These are phyloP conservation scores for Neocallimastix lanati DNA, from an alignment of 192 early-diverging fungal species.

Conservation along the genomic window DNA sequence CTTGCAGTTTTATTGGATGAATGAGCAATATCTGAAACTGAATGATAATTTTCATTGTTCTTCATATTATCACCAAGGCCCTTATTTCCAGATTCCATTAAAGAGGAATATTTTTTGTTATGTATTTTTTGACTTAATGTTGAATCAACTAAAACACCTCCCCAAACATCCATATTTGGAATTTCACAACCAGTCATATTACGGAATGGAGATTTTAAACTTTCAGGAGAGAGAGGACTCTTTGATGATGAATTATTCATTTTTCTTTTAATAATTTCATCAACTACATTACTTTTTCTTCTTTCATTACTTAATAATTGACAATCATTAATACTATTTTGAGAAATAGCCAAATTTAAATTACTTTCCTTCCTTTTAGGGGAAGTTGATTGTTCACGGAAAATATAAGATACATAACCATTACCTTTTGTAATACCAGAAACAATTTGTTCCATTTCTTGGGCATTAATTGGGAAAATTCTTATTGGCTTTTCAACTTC, in stretches of 20 bases:
- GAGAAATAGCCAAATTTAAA: neutral
- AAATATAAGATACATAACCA: neutral
- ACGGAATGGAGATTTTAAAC: neutral
- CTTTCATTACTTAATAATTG: neutral
- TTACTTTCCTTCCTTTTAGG: neutral
- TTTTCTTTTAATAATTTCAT: neutral
- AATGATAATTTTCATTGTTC: neutral
- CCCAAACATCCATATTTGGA: neutral
- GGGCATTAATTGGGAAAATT: conserved; percentile 1
- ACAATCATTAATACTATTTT: neutral
- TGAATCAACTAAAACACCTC: neutral
- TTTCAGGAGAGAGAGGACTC: neutral
- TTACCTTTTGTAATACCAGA: neutral
- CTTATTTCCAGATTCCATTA: neutral
- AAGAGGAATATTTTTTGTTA: neutral
- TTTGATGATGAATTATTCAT: neutral
- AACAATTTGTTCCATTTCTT: neutral
- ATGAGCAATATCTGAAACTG: neutral
- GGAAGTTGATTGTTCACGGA: neutral
- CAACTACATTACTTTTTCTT: neutral
- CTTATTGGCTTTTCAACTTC: conserved; percentile 17
- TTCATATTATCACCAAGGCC: neutral
- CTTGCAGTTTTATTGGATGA: neutral
- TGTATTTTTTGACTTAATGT: neutral
- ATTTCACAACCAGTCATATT: neutral